phyloP scores from a whole-genome alignment of 306 rosid species.

The Calophaca sinica region DNA sequence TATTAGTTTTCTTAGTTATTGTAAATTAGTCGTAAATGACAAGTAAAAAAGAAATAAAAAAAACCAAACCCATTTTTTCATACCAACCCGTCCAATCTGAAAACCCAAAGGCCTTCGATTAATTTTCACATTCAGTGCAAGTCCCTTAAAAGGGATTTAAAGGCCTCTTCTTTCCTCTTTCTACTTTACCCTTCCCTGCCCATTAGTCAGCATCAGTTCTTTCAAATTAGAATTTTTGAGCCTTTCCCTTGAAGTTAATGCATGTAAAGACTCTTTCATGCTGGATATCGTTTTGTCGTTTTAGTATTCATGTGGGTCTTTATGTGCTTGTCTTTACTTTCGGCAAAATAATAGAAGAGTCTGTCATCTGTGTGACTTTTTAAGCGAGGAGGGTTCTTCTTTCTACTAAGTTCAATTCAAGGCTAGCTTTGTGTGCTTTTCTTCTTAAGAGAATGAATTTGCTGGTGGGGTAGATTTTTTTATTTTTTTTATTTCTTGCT shows the following conservation, averaged over 20 bases:
- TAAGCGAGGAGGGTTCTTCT: constrained; percentile 31
- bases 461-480: too few species aligned
- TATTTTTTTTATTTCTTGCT: too few species aligned
- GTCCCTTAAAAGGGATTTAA: too few species aligned
- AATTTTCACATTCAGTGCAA: too few species aligned
- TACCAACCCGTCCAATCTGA: too few species aligned
- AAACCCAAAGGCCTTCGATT: too few species aligned
- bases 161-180: constrained; percentile 38
- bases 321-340: neutral
- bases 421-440: constrained; percentile 10
- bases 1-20: too few species aligned
- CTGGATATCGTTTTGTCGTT: constrained; percentile 20
- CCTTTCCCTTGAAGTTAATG: constrained; percentile 16
- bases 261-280: constrained; percentile 43
- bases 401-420: neutral
- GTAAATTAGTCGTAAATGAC: too few species aligned
- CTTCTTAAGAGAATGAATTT: neutral
- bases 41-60: too few species aligned
- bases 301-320: constrained; percentile 41
- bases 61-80: too few species aligned
- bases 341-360: neutral
- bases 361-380: neutral
- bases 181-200: constrained; percentile 36
- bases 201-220: constrained; percentile 22
- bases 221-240: constrained; percentile 20